Evolutionary conservation across 1,284 basidiomycete species (phyloP), one percentile per base, ranked within the genome.

Genomic region (Apiotrichum gracile): DNA sequence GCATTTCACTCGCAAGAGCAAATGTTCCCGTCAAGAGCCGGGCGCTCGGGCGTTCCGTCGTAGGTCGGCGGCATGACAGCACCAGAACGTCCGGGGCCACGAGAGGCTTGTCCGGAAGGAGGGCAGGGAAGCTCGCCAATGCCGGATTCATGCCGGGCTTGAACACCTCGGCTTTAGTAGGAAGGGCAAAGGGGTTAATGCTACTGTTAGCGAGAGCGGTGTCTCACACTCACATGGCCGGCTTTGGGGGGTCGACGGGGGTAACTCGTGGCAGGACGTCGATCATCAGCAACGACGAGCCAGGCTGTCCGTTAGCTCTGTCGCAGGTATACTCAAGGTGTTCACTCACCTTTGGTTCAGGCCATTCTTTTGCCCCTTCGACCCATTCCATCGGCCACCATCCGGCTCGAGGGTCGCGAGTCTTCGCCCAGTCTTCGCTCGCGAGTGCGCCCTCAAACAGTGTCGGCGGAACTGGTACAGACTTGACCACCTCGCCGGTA

Each of bases 191-290:
- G 6, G 59, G 59, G 55, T 61, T 61, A 7, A 61, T 50, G 16
- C 54, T 51, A 29, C 2, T 4, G 51, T 62, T 42, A 61, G 52
- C 38, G 7, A 24, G 16, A 2, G 12, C 24, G 29, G 6, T 3
- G 6, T 17, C 3, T 2, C 4, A 14, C n/a, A 42, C 65, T 55
- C 47, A 68, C 66, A 66, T 62, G 38, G 61, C 53, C 0, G 68
- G 67, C 55, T 70, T 67, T 7, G 69, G 71, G 10, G 65, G 64
- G 10, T 72, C 67, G 0, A 72, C 68, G 17, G 66, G 66, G 1
- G 67, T 69, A 1, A 68, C 63, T 2, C 47, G 49, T 2, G 71
- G 71, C 25, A 73, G 47, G 2, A 61, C 63, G 39, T 68, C 68
- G 48, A 73, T 66, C 24, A 73, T 62, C 50, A 52, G 61, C 13